Evolutionary conservation across 164 flowering plant genomes (phyloP).

Genomic region (Piper longum): DNA sequence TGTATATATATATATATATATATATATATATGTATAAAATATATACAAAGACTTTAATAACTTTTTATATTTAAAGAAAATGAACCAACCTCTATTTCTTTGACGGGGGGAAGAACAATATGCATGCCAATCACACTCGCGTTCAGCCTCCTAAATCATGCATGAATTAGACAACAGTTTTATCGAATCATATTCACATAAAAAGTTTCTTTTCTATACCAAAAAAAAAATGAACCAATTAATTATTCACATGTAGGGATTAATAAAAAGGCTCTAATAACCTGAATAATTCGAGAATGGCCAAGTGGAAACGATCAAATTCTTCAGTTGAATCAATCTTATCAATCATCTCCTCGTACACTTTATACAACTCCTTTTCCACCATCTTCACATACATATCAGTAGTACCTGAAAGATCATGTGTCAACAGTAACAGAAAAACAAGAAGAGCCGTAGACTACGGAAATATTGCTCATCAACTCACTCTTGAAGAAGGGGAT

Average conservation of each 20-base stretch:
- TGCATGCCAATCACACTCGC: not conserved
- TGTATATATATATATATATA: not conserved
- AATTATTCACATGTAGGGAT: not conserved
- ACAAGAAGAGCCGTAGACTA: no score
- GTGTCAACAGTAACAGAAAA: no score
- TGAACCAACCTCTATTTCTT: not conserved
- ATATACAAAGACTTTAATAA: not conserved
- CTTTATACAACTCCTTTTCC: not conserved
- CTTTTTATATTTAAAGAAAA: not conserved
- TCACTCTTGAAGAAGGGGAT: no score
- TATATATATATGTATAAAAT: not conserved
- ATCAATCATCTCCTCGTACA: not conserved
- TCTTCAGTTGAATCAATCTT: not conserved
- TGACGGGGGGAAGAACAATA: not conserved
- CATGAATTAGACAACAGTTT: not conserved
- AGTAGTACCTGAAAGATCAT: no score
- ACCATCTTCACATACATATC: not conserved
- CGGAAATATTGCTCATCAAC: no score
- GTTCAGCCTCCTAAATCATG: not conserved
- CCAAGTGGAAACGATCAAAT: not conserved
- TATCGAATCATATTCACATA: no score
- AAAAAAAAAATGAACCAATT: not conserved
- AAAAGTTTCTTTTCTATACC: not conserved
- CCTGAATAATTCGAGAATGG: conserved; percentile 1
- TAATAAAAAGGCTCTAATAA: not conserved